Percentiles rank a stretch among this genome's conserved stretches.
Conservation (phyloP, 176 grass and related monocot genomes). For the Oryza meridionalis region DNA sequence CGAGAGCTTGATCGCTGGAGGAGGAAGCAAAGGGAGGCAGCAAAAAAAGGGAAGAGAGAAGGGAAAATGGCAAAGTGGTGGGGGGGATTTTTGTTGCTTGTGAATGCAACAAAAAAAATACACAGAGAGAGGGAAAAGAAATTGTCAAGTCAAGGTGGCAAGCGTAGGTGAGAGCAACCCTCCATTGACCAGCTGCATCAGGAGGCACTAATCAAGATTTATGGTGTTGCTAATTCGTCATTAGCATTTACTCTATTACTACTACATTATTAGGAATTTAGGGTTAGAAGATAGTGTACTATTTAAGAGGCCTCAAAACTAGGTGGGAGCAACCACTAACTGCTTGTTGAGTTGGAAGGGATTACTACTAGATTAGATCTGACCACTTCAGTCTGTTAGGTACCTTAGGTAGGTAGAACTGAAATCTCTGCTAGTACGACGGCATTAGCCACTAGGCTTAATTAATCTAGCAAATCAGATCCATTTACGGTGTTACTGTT, state of each 20-base stretch:
- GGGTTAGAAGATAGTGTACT: too few relatives aligned
- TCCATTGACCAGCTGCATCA: constrained; percentile 6
- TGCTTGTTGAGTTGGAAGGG: not conserved
- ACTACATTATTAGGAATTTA: too few relatives aligned
- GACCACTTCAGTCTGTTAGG: not conserved
- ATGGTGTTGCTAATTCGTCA: not conserved
- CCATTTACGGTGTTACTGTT: not conserved
- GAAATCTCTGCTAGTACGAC: not conserved
- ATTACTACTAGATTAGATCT: not conserved
- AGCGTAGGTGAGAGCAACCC: not conserved
- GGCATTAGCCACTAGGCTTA: too few relatives aligned
- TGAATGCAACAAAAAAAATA: not conserved
- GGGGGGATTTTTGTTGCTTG: constrained; percentile 24
- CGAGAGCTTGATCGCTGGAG: not conserved
- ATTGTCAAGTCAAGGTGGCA: not conserved
- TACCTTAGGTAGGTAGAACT: not conserved
- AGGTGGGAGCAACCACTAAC: not conserved
- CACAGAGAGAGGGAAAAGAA: not conserved
- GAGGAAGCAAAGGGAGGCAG: not conserved
- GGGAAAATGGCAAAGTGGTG: not conserved
- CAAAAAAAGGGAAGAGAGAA: not conserved
- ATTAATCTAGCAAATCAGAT: not conserved
- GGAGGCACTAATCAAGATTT: not conserved
- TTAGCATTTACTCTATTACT: not conserved
- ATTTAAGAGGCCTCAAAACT: not conserved